Percentiles rank a stretch among this genome's conserved stretches.
phyloP scores from a whole-genome alignment of 2,329 filamentous ascomycete genomes.

The Cladobotryum mycophilum region DNA sequence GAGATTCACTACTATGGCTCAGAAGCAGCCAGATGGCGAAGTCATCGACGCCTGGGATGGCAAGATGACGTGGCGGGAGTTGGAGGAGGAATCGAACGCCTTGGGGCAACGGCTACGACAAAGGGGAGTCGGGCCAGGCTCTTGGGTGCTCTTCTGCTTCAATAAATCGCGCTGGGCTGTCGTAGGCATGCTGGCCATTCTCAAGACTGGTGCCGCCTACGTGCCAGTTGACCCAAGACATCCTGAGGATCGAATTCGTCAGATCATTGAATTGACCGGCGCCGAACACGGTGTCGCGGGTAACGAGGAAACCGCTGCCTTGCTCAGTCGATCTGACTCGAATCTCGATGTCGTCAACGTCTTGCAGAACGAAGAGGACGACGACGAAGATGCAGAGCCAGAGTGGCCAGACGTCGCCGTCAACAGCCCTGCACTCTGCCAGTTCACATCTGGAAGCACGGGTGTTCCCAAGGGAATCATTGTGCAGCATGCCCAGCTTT shows the following conservation, averaged over 20 bases:
- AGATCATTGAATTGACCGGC: background rate
- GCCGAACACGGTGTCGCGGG: background rate
- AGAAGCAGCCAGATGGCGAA: background rate
- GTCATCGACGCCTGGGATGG: background rate
- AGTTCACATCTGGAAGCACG: constrained; percentile 53
- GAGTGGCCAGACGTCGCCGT: constrained; percentile 38
- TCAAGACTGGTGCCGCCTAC: constrained; percentile 13
- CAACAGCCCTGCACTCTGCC: background rate
- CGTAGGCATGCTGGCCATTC: constrained; percentile 9
- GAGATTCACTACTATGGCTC: background rate
- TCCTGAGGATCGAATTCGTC: background rate
- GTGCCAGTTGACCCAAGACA: constrained; percentile 11
- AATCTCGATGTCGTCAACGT: no score
- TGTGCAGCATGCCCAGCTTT: constrained; percentile 15
- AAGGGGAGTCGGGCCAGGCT: constrained; percentile 17
- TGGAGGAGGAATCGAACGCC: background rate
- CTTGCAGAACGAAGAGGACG: no score
- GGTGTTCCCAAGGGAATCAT: constrained; percentile 53
- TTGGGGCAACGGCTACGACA: background rate
- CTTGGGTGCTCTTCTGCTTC: constrained; percentile 11
- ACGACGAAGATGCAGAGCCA: background rate
- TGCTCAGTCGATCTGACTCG: no score
- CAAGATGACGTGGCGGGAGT: background rate
- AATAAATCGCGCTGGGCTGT: constrained; percentile 13
- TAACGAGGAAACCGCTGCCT: no score